Percentiles rank a stretch among this genome's conserved stretches.
Conservation (phyloP, 148 eudicot species). For the Persicaria maculosa region DNA sequence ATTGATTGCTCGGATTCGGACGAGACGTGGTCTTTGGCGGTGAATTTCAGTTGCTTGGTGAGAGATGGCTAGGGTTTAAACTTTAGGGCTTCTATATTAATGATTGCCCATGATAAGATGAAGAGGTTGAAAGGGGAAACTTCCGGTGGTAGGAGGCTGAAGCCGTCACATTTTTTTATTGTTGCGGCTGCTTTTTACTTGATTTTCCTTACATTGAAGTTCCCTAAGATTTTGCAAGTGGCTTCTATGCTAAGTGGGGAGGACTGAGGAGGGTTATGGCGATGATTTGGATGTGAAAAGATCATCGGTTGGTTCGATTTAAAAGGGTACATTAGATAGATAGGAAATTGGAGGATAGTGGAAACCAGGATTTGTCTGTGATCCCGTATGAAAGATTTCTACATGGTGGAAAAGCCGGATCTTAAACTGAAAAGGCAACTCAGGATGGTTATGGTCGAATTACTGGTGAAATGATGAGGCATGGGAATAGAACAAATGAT, state of each 20-base stretch:
- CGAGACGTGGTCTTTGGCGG: not conserved
- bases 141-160: conserved; percentile 49
- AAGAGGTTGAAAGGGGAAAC: conserved; percentile 68
- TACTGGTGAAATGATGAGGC: conserved; percentile 34
- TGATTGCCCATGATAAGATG: conserved; percentile 30
- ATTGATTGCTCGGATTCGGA: not conserved
- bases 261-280: conserved; percentile 35
- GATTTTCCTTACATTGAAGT: conserved; percentile 62
- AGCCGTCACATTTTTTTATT: conserved; percentile 57
- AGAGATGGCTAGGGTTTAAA: conserved; percentile 13
- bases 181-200: conserved; percentile 67
- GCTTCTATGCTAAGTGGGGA: conserved; percentile 52
- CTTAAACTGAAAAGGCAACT: conserved; percentile 24
- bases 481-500: conserved; percentile 38
- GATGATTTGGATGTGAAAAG: conserved; percentile 25
- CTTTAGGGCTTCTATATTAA: not conserved
- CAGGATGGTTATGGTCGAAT: conserved; percentile 58
- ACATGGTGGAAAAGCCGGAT: conserved; percentile 21
- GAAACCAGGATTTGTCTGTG: conserved; percentile 21
- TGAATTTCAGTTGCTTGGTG: not conserved
- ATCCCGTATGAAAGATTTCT: conserved; percentile 20
- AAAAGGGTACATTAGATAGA: conserved; percentile 40
- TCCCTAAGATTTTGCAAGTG: conserved; percentile 64
- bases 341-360: conserved; percentile 44
- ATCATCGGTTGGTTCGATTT: conserved; percentile 26